These are phyloP conservation scores for Physcia stellaris DNA, from an alignment of 495 filamentous ascomycete genomes.

Conservation along the genomic window DNA sequence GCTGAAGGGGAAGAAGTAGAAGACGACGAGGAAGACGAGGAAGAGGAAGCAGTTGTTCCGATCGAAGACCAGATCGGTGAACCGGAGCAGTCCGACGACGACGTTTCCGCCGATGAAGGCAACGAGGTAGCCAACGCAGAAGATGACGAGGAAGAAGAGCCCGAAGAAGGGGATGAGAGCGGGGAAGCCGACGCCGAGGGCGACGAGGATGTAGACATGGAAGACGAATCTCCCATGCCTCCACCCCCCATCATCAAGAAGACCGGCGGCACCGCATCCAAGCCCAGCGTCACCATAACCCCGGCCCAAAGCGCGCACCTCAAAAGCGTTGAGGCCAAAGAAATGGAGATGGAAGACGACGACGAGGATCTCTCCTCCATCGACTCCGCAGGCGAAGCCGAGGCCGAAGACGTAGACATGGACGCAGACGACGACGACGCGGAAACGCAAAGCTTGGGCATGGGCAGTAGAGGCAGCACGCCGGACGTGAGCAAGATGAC, in stretches of 20 bases:
- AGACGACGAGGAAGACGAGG: constrained; percentile 41
- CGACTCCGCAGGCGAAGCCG: constrained; percentile 35
- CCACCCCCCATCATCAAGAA: constrained; percentile 18
- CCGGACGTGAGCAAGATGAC: constrained; percentile 80
- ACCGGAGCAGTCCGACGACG: constrained; percentile 43
- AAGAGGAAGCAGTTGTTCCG: constrained; percentile 44
- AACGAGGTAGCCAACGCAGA: constrained; percentile 42
- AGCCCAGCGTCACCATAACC: constrained; percentile 24
- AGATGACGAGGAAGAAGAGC: constrained; percentile 41
- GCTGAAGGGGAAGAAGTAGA: constrained; percentile 23
- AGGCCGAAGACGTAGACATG: constrained; percentile 15
- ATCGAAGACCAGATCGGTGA: constrained; percentile 42
- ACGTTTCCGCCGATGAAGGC: constrained; percentile 30
- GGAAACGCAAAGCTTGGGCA: constrained; percentile 43
- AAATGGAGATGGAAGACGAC: constrained; percentile 41
- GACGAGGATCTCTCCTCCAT: constrained; percentile 33
- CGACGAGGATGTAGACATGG: constrained; percentile 44
- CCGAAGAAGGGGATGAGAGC: constrained; percentile 32
- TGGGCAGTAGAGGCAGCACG: constrained; percentile 46
- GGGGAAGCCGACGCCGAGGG: constrained; percentile 15
- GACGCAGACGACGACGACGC: constrained; percentile 51
- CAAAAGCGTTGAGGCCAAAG: constrained; percentile 45
- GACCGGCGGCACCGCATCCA: constrained; percentile 16
- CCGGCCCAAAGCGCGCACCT: constrained; percentile 23
- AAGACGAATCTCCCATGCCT: constrained; percentile 34